phyloP scores from a whole-genome alignment of 208 protist species.

The Spongospora subterranea region DNA sequence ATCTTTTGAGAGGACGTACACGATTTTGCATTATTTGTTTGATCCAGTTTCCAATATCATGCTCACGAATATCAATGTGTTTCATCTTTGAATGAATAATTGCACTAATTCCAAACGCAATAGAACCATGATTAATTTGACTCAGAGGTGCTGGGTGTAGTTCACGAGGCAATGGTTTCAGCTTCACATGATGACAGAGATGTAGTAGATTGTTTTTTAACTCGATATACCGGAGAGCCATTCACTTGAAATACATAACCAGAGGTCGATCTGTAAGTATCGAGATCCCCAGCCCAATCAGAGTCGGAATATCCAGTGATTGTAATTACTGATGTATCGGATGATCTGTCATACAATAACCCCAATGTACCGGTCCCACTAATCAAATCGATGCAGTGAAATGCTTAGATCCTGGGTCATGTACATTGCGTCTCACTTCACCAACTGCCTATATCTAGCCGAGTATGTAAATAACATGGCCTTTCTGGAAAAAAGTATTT shows the following conservation, averaged over 20 bases:
- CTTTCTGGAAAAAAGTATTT: too few relatives aligned
- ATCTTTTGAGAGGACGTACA: neutral
- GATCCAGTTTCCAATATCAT: neutral
- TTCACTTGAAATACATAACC: slow-evolving; percentile 27
- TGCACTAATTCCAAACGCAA: neutral
- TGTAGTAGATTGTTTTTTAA: neutral
- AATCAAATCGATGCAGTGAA: neutral
- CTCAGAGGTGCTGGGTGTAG: neutral
- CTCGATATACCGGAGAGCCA: neutral
- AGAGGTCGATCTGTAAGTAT: neutral
- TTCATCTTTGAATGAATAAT: slow-evolving; percentile 26
- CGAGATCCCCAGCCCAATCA: slow-evolving; percentile 24
- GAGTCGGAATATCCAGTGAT: neutral
- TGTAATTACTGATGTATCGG: neutral
- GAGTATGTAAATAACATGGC: slow-evolving; percentile 23
- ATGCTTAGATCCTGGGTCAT: slow-evolving; percentile 4
- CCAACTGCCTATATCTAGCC: too few relatives aligned
- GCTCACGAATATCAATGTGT: slow-evolving; percentile 37
- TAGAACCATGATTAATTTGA: slow-evolving; percentile 3
- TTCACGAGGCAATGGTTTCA: slow-evolving; percentile 2
- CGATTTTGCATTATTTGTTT: neutral
- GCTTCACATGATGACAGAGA: slow-evolving; percentile 31
- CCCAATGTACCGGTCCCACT: neutral
- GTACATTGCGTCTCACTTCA: slow-evolving; percentile 12
- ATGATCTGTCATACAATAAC: neutral